Conservation (phyloP, 2,329 filamentous ascomycete species). For the Verticillium dahliae region DNA sequence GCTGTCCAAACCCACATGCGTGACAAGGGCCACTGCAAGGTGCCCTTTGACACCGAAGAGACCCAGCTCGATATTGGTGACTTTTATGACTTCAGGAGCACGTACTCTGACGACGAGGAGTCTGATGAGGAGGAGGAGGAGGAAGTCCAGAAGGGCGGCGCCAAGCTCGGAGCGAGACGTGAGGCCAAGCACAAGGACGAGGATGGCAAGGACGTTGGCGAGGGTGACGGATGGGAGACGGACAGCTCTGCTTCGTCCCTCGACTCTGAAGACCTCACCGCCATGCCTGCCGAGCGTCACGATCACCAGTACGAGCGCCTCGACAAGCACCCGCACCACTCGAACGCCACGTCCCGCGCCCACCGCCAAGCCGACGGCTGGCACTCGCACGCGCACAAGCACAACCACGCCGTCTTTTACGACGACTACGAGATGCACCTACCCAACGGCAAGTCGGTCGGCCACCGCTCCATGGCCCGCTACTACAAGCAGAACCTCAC, state of each 20-base stretch:
- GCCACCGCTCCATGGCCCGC: constrained; percentile 77
- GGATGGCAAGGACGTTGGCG: constrained; percentile 43
- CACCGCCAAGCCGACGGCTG: constrained; percentile 72
- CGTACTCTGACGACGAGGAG: constrained; percentile 78
- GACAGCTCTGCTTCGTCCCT: constrained; percentile 86
- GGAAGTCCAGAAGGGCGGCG: constrained; percentile 48
- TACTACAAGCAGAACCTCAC: constrained; percentile 93
- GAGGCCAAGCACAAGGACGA: constrained; percentile 42
- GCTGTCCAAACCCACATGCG: constrained; percentile 96
- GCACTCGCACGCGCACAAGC: constrained; percentile 77
- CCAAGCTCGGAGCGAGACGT: constrained; percentile 62
- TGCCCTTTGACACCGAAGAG: constrained; percentile 80
- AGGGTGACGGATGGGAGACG: constrained; percentile 84
- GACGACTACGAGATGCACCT: constrained; percentile 93
- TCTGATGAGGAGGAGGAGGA: constrained; percentile 49
- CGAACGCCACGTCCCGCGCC: constrained; percentile 60
- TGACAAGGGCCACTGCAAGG: constrained; percentile 94
- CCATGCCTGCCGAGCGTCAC: constrained; percentile 68
- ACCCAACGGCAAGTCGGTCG: constrained; percentile 81
- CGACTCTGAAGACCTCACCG: constrained; percentile 76
- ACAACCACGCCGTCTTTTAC: constrained; percentile 71
- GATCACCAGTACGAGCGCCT: constrained; percentile 67
- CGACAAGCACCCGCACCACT: constrained; percentile 68
- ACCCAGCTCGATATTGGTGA: constrained; percentile 93
- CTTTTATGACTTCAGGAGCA: constrained; percentile 94